Conservation (phyloP, 2,329 filamentous ascomycete species). For the Bipolaris gigantea region DNA sequence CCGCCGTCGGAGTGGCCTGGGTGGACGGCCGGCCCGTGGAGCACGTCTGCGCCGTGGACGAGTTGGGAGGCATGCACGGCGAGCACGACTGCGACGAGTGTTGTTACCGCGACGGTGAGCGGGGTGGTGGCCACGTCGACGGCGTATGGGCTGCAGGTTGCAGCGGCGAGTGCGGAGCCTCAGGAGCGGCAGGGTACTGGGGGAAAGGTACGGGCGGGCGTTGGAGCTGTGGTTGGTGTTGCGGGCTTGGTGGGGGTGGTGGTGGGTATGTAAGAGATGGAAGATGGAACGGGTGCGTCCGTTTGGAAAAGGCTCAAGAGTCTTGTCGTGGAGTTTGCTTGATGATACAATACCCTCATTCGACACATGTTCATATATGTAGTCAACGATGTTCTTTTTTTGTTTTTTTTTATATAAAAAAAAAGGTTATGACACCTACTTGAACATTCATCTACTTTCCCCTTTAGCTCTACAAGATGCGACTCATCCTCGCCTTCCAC, state of each 20-base stretch:
- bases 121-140: conserved; percentile 29
- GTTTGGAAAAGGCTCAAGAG: too few relatives aligned
- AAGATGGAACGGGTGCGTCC: not conserved
- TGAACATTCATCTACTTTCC: not conserved
- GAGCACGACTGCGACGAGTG: conserved; percentile 36
- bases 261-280: conserved; percentile 21
- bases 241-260: conserved; percentile 31
- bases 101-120: conserved; percentile 33
- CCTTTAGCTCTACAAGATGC: conserved; percentile 30
- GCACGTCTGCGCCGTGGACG: conserved; percentile 42
- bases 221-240: conserved; percentile 24
- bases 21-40: conserved; percentile 43
- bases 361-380: not conserved
- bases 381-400: not conserved
- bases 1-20: conserved; percentile 42
- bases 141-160: conserved; percentile 39
- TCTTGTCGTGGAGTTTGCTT: not conserved
- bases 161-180: conserved; percentile 23
- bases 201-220: conserved; percentile 22
- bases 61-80: conserved; percentile 40
- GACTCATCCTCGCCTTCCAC: conserved; percentile 39
- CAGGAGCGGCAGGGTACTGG: conserved; percentile 3
- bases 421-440: too few relatives aligned
- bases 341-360: not conserved
- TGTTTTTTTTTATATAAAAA: too few relatives aligned